These are phyloP conservation scores for Trichoderma gracile DNA, from an alignment of 2,329 filamentous ascomycete genomes.

Conservation along the genomic window DNA sequence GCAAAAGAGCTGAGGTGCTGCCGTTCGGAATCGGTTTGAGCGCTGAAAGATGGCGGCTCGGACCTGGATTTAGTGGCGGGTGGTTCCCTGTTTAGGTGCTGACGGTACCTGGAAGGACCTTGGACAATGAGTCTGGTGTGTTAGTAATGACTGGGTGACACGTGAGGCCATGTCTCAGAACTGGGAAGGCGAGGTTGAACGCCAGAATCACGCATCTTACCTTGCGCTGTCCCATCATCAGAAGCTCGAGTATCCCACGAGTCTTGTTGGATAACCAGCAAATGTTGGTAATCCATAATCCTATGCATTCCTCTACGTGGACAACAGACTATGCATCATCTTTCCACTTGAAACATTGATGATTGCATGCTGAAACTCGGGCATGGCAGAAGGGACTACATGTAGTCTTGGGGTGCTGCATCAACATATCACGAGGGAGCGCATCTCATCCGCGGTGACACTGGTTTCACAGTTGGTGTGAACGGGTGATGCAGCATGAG, in stretches of 20 bases:
- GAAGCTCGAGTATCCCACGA: too few relatives aligned
- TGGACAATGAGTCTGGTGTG: too few relatives aligned
- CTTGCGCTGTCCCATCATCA: too few relatives aligned
- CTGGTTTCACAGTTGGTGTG: too few relatives aligned
- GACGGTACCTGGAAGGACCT: background rate
- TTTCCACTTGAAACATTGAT: background rate
- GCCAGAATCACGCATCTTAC: too few relatives aligned
- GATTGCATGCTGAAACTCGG: background rate
- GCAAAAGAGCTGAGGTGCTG: background rate
- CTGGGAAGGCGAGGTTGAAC: too few relatives aligned
- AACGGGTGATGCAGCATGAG: background rate
- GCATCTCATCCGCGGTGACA: background rate
- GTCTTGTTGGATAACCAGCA: too few relatives aligned
- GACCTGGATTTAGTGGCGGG: background rate
- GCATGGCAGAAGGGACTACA: background rate
- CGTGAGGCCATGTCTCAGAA: background rate
- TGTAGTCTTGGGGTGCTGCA: background rate
- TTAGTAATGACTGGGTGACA: background rate
- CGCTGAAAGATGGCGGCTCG: background rate
- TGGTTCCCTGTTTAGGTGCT: background rate
- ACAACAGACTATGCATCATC: too few relatives aligned
- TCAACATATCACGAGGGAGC: background rate
- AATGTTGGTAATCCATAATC: too few relatives aligned
- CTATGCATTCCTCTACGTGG: too few relatives aligned
- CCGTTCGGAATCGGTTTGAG: background rate